A percentile compares a stretch with the other conserved stretches of the same genome.
phyloP scores from a whole-genome alignment of 2,329 filamentous ascomycete species.

The Pseudogymnoascus sp. region DNA sequence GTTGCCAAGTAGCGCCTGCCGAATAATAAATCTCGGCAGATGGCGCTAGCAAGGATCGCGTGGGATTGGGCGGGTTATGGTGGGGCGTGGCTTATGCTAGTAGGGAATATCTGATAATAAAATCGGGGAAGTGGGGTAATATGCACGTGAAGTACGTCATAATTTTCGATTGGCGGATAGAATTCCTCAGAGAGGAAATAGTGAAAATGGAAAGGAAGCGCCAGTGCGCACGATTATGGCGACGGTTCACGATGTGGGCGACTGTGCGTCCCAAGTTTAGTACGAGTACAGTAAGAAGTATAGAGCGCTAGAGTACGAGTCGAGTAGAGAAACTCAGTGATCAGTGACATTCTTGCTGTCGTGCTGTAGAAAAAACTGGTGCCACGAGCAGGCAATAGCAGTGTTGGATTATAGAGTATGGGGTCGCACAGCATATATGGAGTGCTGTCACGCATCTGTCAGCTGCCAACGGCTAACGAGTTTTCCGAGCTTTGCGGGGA shows the following conservation, averaged over 20 bases:
- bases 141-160: not conserved
- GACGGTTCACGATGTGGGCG: not conserved
- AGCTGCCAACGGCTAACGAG: too few relatives aligned
- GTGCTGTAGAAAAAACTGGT: too few relatives aligned
- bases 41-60: not conserved
- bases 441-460: too few relatives aligned
- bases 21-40: not conserved
- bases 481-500: too few relatives aligned
- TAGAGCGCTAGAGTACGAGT: not conserved
- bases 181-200: not conserved
- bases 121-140: not conserved
- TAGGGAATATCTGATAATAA: conserved; percentile 5
- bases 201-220: not conserved
- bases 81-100: too few relatives aligned
- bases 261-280: not conserved
- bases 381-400: too few relatives aligned
- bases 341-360: too few relatives aligned
- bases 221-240: not conserved
- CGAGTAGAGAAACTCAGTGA: too few relatives aligned
- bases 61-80: too few relatives aligned
- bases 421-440: too few relatives aligned
- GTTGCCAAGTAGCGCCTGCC: conserved; percentile 1
- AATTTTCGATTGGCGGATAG: not conserved
- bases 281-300: not conserved
- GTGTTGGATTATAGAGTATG: too few relatives aligned